Percentiles rank a stretch among this genome's conserved stretches.
phyloP scores from a whole-genome alignment of 2,329 filamentous ascomycete species.

The Hypomyces perniciosus region DNA sequence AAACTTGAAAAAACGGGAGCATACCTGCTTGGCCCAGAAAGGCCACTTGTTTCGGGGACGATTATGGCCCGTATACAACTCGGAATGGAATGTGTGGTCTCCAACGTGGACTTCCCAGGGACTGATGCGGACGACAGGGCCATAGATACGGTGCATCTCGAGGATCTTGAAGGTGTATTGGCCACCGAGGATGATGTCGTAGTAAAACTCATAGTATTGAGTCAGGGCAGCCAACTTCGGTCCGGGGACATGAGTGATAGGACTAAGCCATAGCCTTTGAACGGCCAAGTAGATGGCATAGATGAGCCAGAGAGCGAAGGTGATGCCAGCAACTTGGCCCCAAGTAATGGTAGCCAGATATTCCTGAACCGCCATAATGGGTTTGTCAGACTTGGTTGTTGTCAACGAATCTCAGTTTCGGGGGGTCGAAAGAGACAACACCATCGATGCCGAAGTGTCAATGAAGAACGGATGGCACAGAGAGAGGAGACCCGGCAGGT shows the following conservation, averaged over 20 bases:
- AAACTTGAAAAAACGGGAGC: not conserved
- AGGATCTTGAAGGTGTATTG: slow-evolving; percentile 37
- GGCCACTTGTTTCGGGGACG: slow-evolving; percentile 28
- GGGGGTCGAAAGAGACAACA: too few species aligned
- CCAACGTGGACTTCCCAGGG: slow-evolving; percentile 35
- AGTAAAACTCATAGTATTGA: slow-evolving; percentile 37
- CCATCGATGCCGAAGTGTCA: too few species aligned
- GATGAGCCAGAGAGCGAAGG: slow-evolving; percentile 21
- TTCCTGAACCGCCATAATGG: not conserved
- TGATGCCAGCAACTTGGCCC: not conserved
- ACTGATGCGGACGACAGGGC: slow-evolving; percentile 34
- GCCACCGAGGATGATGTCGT: slow-evolving; percentile 36
- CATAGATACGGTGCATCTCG: slow-evolving; percentile 37
- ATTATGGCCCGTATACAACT: slow-evolving; percentile 30
- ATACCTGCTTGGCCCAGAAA: slow-evolving; percentile 32
- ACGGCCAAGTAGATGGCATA: slow-evolving; percentile 25
- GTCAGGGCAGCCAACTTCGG: slow-evolving; percentile 34
- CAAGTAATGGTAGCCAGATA: not conserved
- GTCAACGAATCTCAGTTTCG: not conserved
- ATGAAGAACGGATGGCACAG: too few species aligned
- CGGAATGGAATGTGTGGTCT: slow-evolving; percentile 33
- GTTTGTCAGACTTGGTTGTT: not conserved
- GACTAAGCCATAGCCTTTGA: slow-evolving; percentile 31
- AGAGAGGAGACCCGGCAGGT: not conserved
- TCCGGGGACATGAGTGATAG: slow-evolving; percentile 33